Base-by-base conservation (phyloP, 495 filamentous ascomycete genomes). In the Penicillium goetzii region DNA sequence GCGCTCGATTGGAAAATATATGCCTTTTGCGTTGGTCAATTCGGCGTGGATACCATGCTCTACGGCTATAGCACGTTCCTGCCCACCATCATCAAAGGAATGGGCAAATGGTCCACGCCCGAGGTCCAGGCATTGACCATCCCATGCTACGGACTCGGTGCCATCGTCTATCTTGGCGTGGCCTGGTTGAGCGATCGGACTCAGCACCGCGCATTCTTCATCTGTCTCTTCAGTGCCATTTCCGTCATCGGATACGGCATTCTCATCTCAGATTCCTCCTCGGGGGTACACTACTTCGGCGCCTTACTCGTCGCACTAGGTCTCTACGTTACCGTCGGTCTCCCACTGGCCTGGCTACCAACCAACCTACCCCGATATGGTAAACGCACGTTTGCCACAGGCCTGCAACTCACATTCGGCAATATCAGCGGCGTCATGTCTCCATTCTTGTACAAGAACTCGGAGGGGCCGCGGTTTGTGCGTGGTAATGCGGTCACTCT, bases 1-100 rank as follows among this genome's bases (percentile, higher is more conserved):
- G 60, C 87, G 6, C 67, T 75, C 52, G 88, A 91, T 70, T 89
- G 86, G 86, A 89, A 89, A 73, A 85, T 90, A 36, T 89, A 83
- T 60, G 74, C 77, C 17, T 91, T 92, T 72, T 89, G 84, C 64
- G 74, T 86, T 47, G 89, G 74, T 4, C 74, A 90, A 68, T 92
- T 92, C 63, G 87, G 89, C 2, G 76, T 80, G 12, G 88, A 89
- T 67, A 90, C 85, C 10, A 88, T 92, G 84, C 80, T 92, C 0
- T 93, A 93, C 71, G 89, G 89, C 4, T 93, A 85, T 73, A 86
- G 83, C 63, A 91, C 88, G 1, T 93, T 93, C 67, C 77, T 92
- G 4, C 90, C 90, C 0, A 93, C 89, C 25, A 92, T 93, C 65
- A 92, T 93, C 75, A 76, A 84, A 30, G 86, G 81, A 12, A 83